phyloP scores from a whole-genome alignment of 23 red algal genomes.

The Chondrus crispus region DNA sequence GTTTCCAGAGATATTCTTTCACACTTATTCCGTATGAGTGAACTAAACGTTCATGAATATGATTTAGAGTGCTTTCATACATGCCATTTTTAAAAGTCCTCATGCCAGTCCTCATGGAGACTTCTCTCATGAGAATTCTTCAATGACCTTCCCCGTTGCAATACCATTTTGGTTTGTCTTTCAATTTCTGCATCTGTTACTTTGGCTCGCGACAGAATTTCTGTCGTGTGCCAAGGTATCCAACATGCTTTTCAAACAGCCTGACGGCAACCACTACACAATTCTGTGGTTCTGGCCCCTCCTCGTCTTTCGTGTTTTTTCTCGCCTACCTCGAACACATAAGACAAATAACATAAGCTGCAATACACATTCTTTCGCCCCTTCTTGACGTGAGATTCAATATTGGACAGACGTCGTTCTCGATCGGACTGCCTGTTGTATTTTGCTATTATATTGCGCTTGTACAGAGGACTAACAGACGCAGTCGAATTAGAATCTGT shows the following conservation, averaged over 20 bases:
- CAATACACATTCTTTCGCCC: constrained; percentile 16
- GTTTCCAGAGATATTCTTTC: too few relatives aligned
- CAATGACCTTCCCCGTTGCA: too few relatives aligned
- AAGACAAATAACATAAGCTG: neutral
- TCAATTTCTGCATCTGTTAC: too few relatives aligned
- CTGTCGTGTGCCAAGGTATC: neutral
- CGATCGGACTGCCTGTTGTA: constrained; percentile 13
- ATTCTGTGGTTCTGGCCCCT: neutral
- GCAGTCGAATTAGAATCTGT: too few relatives aligned
- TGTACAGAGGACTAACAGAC: neutral
- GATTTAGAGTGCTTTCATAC: too few relatives aligned
- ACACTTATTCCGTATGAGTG: too few relatives aligned
- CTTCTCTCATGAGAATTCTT: too few relatives aligned
- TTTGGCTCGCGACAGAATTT: neutral
- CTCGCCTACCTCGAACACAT: neutral
- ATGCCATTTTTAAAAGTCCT: too few relatives aligned
- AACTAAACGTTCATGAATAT: too few relatives aligned
- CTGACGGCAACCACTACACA: neutral
- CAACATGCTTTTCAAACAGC: neutral
- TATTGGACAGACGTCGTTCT: neutral
- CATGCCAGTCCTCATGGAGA: too few relatives aligned
- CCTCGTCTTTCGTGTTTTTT: neutral
- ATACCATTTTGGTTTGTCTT: too few relatives aligned
- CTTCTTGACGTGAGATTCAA: neutral
- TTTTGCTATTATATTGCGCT: constrained; percentile 7